These are phyloP conservation scores for Malbranchea zuffiana DNA, from an alignment of 2,329 filamentous ascomycete species.

Conservation along the genomic window DNA sequence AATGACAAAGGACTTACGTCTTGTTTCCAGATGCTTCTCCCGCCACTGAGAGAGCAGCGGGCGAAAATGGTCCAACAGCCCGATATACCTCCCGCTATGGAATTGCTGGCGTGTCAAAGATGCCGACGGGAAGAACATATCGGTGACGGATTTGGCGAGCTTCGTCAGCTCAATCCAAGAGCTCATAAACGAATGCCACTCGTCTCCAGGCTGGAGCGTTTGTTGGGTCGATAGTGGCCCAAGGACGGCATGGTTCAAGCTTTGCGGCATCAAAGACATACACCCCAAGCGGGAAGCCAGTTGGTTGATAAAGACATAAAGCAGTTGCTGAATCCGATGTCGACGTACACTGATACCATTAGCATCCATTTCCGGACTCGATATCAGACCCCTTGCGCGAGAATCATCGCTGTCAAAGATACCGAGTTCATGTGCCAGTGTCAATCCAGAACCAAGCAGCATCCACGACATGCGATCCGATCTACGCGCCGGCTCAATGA, in stretches of 20 bases:
- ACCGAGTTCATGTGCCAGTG: slow-evolving; percentile 43
- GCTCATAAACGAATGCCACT: slow-evolving; percentile 43
- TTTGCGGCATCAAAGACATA: slow-evolving; percentile 43
- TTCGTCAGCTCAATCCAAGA: slow-evolving; percentile 42
- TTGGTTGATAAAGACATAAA: slow-evolving; percentile 42
- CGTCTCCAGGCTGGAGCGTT: slow-evolving; percentile 24
- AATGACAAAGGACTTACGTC: slow-evolving; percentile 9
- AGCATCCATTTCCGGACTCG: slow-evolving; percentile 10
- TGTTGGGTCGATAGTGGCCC: slow-evolving; percentile 28
- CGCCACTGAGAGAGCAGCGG: slow-evolving; percentile 33
- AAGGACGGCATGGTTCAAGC: slow-evolving; percentile 29
- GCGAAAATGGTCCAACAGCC: slow-evolving; percentile 38
- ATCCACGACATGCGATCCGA: slow-evolving; percentile 52
- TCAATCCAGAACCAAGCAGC: slow-evolving; percentile 44
- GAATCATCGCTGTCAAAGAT: slow-evolving; percentile 36
- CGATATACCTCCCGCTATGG: slow-evolving; percentile 41
- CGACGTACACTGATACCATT: slow-evolving; percentile 22
- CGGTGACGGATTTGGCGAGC: slow-evolving; percentile 42
- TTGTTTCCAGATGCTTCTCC: slow-evolving; percentile 25
- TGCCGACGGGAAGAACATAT: slow-evolving; percentile 42
- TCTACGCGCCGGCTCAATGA: slow-evolving; percentile 43
- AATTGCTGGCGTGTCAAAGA: slow-evolving; percentile 32
- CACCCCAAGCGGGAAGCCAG: slow-evolving; percentile 42
- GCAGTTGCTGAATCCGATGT: slow-evolving; percentile 27
- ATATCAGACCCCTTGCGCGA: slow-evolving; percentile 18